Conservation (phyloP, 768 basidiomycete species). For the Pleurotus sapidus region DNA sequence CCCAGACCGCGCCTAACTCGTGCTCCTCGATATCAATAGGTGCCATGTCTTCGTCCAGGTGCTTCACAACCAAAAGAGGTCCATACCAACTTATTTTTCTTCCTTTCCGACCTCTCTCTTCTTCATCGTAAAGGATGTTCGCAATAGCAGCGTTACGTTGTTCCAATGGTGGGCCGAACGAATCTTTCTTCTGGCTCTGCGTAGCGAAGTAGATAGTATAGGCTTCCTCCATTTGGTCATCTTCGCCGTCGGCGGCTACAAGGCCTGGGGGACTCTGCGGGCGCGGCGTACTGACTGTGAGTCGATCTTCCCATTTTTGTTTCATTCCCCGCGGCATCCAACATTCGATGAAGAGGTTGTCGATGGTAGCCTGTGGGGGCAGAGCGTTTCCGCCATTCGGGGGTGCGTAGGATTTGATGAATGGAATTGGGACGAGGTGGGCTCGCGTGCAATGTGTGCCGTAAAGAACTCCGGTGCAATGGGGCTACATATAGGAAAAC, state of each 20-base stretch:
- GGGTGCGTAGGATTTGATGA: background rate
- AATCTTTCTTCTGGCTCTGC: conserved; percentile 3
- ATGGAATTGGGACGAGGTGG: conserved; percentile 5
- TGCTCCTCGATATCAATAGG: background rate
- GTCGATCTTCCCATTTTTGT: conserved; percentile 4
- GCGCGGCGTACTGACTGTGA: background rate
- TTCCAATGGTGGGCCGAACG: background rate
- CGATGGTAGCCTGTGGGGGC: background rate
- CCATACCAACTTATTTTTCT: background rate
- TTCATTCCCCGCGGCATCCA: conserved; percentile 6
- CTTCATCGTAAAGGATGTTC: background rate
- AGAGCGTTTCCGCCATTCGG: background rate
- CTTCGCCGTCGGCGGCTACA: background rate
- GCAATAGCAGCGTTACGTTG: conserved; percentile 2
- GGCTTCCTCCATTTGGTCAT: background rate
- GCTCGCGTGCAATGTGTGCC: conserved; percentile 6
- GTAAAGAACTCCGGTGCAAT: conserved; percentile 1
- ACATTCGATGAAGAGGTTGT: conserved; percentile 1
- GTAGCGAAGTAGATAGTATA: conserved; percentile 1
- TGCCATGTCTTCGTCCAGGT: background rate
- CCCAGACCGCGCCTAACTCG: background rate
- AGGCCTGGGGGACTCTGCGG: background rate
- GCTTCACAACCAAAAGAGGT: background rate
- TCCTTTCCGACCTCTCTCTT: background rate
- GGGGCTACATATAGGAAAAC: background rate